These are phyloP conservation scores for Pseudocercospora eumusae DNA, from an alignment of 2,329 filamentous ascomycete species.

Conservation along the genomic window DNA sequence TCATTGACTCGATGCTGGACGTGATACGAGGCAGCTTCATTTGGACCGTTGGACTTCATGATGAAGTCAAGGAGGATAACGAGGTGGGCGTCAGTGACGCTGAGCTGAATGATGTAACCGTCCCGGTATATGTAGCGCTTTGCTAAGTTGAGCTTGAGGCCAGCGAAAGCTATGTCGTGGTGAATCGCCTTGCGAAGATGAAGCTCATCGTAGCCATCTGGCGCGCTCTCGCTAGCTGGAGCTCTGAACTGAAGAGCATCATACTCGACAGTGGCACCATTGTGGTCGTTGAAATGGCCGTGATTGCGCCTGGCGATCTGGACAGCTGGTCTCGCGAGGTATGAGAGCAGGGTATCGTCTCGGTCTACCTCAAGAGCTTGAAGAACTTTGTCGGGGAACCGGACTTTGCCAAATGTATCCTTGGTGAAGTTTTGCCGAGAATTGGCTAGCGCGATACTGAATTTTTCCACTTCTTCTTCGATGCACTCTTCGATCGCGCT, in stretches of 20 bases:
- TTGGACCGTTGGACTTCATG: neutral
- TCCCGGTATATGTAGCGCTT: neutral
- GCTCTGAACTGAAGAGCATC: conserved; percentile 5
- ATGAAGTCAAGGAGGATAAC: neutral
- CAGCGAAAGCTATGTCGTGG: conserved; percentile 5
- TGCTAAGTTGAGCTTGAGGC: neutral
- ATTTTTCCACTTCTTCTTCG: neutral
- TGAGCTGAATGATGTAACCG: neutral
- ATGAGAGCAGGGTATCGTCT: neutral
- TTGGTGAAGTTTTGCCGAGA: neutral
- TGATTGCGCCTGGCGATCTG: neutral
- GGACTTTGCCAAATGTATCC: neutral
- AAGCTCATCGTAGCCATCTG: conserved; percentile 1
- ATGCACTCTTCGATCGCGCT: neutral
- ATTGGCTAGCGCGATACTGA: neutral
- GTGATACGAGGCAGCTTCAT: neutral
- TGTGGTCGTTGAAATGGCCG: neutral
- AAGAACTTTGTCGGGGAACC: neutral
- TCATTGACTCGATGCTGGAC: neutral
- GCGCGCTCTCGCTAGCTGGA: neutral
- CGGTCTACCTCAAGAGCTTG: neutral
- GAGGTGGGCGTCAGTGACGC: neutral
- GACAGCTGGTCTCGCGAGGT: neutral
- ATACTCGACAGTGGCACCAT: neutral
- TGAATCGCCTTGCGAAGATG: neutral